Evolutionary conservation across 2,329 filamentous ascomycete species (phyloP).

Genomic region (Cladosporium sp.): DNA sequence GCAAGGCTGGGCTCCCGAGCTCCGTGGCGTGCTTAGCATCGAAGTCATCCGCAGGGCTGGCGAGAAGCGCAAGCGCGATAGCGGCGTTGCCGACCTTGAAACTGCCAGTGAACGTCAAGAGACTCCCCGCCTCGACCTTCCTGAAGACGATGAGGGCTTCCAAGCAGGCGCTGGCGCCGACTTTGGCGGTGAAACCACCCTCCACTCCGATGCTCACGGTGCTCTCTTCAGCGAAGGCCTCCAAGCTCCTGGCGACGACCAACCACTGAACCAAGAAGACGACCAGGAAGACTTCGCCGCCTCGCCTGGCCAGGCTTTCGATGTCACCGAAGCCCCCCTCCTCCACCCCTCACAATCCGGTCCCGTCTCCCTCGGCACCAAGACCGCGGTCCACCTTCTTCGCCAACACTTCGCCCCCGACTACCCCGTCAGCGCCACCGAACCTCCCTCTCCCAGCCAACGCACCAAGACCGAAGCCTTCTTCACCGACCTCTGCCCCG

Average conservation of each 20-base stretch:
- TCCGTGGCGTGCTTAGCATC: constrained; percentile 87
- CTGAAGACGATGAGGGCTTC: constrained; percentile 35
- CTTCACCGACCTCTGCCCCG: constrained; percentile 89
- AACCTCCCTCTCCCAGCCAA: constrained; percentile 65
- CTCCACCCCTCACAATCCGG: constrained; percentile 82
- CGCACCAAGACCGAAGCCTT: constrained; percentile 75
- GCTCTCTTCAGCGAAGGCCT: constrained; percentile 26
- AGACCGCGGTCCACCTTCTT: constrained; percentile 92
- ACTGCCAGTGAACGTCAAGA: constrained; percentile 44
- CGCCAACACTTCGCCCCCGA: constrained; percentile 70
- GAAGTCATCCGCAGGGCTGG: constrained; percentile 74
- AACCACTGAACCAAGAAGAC: constrained; percentile 23
- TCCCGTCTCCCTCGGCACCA: constrained; percentile 85
- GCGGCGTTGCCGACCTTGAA: constrained; percentile 77
- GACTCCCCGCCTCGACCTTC: constrained; percentile 33
- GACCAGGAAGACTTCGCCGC: constrained; percentile 35
- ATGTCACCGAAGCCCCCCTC: constrained; percentile 73
- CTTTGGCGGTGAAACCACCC: constrained; percentile 27
- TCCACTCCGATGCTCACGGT: constrained; percentile 22
- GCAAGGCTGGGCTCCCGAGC: constrained; percentile 83
- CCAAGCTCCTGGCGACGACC: constrained; percentile 25
- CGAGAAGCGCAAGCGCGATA: constrained; percentile 87
- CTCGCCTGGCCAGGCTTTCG: constrained; percentile 56
- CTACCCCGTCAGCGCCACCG: constrained; percentile 62
- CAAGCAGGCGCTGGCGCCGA: constrained; percentile 35